Percentiles rank a stretch among this genome's conserved stretches.
Evolutionary conservation across 2,329 filamentous ascomycete genomes (phyloP).

Genomic region (Colletotrichum endophyticum): DNA sequence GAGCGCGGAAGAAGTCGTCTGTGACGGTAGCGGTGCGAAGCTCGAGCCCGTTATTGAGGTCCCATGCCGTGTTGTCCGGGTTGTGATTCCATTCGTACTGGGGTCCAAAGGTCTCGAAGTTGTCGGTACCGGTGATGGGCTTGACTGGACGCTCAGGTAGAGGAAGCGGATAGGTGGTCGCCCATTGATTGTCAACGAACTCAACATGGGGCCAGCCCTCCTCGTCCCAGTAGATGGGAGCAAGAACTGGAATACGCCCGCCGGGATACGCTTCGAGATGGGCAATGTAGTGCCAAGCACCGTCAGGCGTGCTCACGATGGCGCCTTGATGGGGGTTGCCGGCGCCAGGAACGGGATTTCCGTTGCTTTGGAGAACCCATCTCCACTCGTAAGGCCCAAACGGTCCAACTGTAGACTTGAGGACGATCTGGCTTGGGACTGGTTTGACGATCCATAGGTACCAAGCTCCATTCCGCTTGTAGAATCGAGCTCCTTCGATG

Average conservation of each 20-base stretch:
- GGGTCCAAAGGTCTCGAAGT: not conserved
- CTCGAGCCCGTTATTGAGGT: fast-evolving
- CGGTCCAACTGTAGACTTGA: not conserved
- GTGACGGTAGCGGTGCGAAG: not conserved
- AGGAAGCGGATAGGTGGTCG: not conserved
- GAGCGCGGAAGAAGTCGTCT: not conserved
- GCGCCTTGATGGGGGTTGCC: not conserved
- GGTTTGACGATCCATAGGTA: not conserved
- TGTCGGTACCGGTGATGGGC: not conserved
- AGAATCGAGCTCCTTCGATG: not conserved
- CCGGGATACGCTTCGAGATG: not conserved
- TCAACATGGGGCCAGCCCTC: not conserved
- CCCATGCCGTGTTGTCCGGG: not conserved
- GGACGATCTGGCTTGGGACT: not conserved
- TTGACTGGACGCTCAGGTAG: not conserved
- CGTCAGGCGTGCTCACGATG: not conserved
- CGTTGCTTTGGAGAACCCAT: not conserved
- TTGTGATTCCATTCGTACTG: not conserved
- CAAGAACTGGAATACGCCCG: not conserved
- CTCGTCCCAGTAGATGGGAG: not conserved
- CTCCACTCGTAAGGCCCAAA: not conserved
- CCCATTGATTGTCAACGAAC: not conserved
- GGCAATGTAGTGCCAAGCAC: not conserved
- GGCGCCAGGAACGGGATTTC: not conserved
- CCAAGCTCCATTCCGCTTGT: not conserved